phyloP scores from a whole-genome alignment of 1,284 basidiomycete species.

The Wallemia ichthyophaga region DNA sequence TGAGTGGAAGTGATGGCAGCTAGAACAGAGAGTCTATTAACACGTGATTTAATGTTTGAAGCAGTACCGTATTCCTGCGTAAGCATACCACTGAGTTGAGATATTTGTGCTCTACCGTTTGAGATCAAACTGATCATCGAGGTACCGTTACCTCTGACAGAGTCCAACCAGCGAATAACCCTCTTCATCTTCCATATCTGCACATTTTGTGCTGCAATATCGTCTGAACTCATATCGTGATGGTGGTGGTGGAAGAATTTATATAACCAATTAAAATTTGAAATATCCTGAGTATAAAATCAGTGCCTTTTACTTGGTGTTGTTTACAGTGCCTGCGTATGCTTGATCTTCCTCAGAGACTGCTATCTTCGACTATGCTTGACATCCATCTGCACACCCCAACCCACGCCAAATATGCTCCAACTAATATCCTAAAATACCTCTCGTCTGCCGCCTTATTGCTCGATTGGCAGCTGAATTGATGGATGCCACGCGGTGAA shows the following conservation, averaged over 20 bases:
- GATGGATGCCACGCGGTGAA: too few species aligned
- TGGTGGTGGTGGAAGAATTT: not conserved
- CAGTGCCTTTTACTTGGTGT: too few species aligned
- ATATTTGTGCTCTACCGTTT: slow-evolving; percentile 79
- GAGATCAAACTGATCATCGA: slow-evolving; percentile 99
- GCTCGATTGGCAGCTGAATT: too few species aligned
- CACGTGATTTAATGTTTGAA: slow-evolving; percentile 97
- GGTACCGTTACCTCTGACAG: slow-evolving; percentile 81
- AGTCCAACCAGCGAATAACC: slow-evolving; percentile 79
- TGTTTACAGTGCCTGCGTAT: too few species aligned
- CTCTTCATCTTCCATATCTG: slow-evolving; percentile 76
- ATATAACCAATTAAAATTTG: too few species aligned
- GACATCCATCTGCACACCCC: too few species aligned
- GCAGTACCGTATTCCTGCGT: slow-evolving; percentile 95
- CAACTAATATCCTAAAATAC: too few species aligned
- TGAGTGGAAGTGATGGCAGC: slow-evolving; percentile 98
- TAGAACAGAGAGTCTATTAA: slow-evolving; percentile 87
- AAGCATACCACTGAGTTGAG: slow-evolving; percentile 74
- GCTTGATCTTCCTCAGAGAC: too few species aligned
- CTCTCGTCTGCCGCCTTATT: too few species aligned
- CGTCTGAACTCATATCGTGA: slow-evolving; percentile 2
- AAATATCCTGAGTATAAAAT: too few species aligned
- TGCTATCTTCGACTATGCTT: too few species aligned
- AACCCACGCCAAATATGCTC: too few species aligned
- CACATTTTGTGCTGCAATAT: slow-evolving; percentile 4